These are phyloP conservation scores for Myriosclerotinia curreyana DNA, from an alignment of 2,329 filamentous ascomycete species.

Conservation along the genomic window DNA sequence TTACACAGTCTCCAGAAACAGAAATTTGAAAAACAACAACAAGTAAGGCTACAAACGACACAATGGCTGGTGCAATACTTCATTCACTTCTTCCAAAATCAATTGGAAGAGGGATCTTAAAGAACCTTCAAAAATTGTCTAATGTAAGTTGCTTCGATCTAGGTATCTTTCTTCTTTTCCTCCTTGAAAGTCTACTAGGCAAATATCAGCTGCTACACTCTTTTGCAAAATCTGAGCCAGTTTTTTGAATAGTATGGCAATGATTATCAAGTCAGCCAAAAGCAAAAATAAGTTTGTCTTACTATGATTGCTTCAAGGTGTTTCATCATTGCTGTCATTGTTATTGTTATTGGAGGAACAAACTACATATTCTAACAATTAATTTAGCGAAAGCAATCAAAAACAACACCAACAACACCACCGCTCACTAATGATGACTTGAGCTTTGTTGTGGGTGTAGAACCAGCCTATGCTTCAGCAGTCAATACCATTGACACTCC, in stretches of 20 bases:
- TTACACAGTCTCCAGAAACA: neutral
- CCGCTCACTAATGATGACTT: neutral
- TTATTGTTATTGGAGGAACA: neutral
- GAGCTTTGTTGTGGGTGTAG: neutral
- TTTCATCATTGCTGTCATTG: neutral
- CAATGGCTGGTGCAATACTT: conserved; percentile 5
- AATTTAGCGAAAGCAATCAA: conserved; percentile 11
- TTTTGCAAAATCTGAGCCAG: neutral
- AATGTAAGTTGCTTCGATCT: neutral
- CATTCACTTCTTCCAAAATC: conserved; percentile 2
- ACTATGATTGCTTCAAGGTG: neutral
- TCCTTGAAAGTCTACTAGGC: neutral
- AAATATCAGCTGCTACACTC: neutral
- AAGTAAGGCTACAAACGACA: conserved; percentile 4
- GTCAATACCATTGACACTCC: neutral
- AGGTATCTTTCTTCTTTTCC: neutral
- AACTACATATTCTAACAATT: conserved; percentile 7
- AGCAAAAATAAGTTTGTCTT: neutral
- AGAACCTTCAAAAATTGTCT: conserved; percentile 10
- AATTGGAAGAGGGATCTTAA: neutral
- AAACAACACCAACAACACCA: neutral
- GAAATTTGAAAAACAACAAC: neutral
- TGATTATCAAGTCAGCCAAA: neutral
- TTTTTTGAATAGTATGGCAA: neutral
- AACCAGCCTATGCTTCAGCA: neutral